These are phyloP conservation scores for Aspergillus flavus DNA, from an alignment of 2,329 filamentous ascomycete species.

Conservation along the genomic window DNA sequence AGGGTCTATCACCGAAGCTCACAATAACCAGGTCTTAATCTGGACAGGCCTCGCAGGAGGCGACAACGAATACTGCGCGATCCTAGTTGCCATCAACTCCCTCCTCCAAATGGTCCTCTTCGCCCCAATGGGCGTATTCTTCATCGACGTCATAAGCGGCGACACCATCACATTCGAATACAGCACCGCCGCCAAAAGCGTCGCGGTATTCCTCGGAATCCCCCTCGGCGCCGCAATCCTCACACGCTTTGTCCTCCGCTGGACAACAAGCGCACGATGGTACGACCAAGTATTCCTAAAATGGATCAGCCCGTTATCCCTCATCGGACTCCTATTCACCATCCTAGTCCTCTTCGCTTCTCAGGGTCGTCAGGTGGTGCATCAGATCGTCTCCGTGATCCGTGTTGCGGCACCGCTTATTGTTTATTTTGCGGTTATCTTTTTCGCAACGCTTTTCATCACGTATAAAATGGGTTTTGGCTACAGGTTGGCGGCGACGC, in stretches of 20 bases:
- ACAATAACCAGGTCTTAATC: constrained; percentile 58
- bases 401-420: constrained; percentile 77
- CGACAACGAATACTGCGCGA: constrained; percentile 78
- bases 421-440: constrained; percentile 77
- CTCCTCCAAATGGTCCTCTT: constrained; percentile 75
- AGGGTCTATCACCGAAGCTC: neutral
- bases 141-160: constrained; percentile 68
- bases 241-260: constrained; percentile 67
- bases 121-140: constrained; percentile 68
- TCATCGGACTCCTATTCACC: constrained; percentile 82
- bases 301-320: constrained; percentile 69
- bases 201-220: constrained; percentile 82
- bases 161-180: constrained; percentile 57
- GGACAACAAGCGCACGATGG: constrained; percentile 54
- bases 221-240: constrained; percentile 76
- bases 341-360: constrained; percentile 83
- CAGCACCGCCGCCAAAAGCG: constrained; percentile 71
- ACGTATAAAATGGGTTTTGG: constrained; percentile 67
- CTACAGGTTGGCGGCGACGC: constrained; percentile 69
- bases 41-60: constrained; percentile 79
- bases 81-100: constrained; percentile 76
- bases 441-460: constrained; percentile 66
- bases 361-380: constrained; percentile 75
- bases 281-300: constrained; percentile 72
- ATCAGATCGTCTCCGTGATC: constrained; percentile 79